phyloP scores from a whole-genome alignment of 2,329 filamentous ascomycete species.

The Neonectria sp. region DNA sequence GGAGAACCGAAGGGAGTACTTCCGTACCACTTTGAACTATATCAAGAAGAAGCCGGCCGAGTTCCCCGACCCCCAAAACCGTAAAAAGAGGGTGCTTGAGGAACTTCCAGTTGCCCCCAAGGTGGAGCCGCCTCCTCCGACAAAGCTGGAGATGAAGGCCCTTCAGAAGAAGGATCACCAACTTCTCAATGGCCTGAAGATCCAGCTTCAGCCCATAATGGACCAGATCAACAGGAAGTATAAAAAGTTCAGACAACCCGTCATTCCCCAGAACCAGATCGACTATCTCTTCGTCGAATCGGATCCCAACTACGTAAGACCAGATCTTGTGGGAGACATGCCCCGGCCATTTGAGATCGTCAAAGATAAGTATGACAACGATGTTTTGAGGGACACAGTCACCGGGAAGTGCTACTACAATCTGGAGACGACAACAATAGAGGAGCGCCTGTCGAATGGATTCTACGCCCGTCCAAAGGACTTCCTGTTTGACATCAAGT shows the following conservation, averaged over 20 bases:
- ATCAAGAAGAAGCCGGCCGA: constrained; percentile 85
- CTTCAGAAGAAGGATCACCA: constrained; percentile 88
- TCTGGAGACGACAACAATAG: constrained; percentile 91
- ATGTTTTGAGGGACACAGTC: constrained; percentile 81
- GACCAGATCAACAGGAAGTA: constrained; percentile 95
- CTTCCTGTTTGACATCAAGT: constrained; percentile 89
- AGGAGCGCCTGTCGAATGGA: constrained; percentile 96
- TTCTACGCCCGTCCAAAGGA: constrained; percentile 94
- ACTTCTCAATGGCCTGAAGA: constrained; percentile 88
- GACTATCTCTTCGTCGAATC: constrained; percentile 88
- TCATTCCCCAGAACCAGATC: constrained; percentile 81
- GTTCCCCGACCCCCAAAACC: constrained; percentile 88
- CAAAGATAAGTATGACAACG: constrained; percentile 83
- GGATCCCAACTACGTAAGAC: constrained; percentile 78
- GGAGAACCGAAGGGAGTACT: constrained; percentile 83
- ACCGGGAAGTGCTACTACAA: constrained; percentile 95
- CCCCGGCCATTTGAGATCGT: constrained; percentile 84
- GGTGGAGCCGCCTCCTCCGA: constrained; percentile 76
- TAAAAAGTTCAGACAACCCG: constrained; percentile 86
- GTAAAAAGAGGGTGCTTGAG: constrained; percentile 89
- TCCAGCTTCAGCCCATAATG: constrained; percentile 94
- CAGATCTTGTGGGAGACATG: constrained; percentile 68
- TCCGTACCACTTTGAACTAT: constrained; percentile 80
- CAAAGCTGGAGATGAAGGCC: constrained; percentile 84
- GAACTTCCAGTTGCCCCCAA: constrained; percentile 82